Percentiles rank a stretch among this genome's conserved stretches.
These are phyloP conservation scores for Russula vinacea DNA, from an alignment of 768 basidiomycete species.

Conservation along the genomic window DNA sequence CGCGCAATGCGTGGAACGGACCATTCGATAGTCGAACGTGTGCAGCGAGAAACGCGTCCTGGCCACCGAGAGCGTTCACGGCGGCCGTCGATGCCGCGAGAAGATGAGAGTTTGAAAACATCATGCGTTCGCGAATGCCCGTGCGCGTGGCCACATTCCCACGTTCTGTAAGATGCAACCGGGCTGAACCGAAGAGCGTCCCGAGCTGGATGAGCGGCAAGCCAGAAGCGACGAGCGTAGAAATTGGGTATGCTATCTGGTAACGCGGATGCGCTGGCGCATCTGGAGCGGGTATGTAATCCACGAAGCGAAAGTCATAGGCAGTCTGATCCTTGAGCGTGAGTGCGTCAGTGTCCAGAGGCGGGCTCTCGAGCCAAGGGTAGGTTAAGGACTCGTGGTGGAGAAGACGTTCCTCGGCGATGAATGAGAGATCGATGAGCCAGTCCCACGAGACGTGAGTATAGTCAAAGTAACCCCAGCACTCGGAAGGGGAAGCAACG, in stretches of 20 bases:
- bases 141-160: constrained; percentile 45
- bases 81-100: constrained; percentile 42
- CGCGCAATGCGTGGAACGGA: constrained; percentile 46
- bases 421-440: constrained; percentile 53
- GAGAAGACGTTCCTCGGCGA: constrained; percentile 45
- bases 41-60: constrained; percentile 50
- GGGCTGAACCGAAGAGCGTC: constrained; percentile 71
- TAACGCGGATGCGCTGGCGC: constrained; percentile 39
- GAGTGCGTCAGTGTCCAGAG: constrained; percentile 46
- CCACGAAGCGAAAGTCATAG: constrained; percentile 66
- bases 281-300: constrained; percentile 24
- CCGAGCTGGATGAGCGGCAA: constrained; percentile 66
- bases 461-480: constrained; percentile 56
- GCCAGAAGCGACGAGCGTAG: constrained; percentile 39
- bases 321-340: constrained; percentile 51
- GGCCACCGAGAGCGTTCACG: constrained; percentile 41
- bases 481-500: constrained; percentile 48
- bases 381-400: constrained; percentile 51
- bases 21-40: constrained; percentile 74
- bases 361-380: constrained; percentile 45
- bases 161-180: constrained; percentile 50
- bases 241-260: constrained; percentile 43
- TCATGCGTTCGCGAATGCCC: constrained; percentile 54
- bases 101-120: constrained; percentile 51
- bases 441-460: constrained; percentile 69